Evolutionary conservation across 1,284 basidiomycete species (phyloP).

Genomic region (Apiotrichum gamsii): DNA sequence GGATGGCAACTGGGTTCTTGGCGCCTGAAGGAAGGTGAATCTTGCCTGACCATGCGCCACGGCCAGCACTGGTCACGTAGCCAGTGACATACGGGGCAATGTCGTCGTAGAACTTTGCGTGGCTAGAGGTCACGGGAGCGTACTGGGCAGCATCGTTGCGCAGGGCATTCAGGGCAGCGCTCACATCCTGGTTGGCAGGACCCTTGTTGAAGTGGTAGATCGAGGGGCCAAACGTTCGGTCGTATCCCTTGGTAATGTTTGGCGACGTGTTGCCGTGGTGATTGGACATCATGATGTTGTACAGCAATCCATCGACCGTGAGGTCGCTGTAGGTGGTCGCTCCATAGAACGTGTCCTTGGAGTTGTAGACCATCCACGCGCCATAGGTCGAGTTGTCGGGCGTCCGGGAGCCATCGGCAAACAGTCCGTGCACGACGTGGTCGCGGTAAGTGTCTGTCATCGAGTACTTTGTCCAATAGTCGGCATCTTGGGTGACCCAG

Average conservation of each 20-base stretch:
- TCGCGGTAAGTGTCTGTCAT: slow-evolving; percentile 25
- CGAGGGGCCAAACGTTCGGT: slow-evolving; percentile 33
- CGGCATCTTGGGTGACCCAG: slow-evolving; percentile 20
- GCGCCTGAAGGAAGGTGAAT: slow-evolving; percentile 24
- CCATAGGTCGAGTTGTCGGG: slow-evolving; percentile 26
- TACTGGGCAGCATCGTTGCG: slow-evolving; percentile 20
- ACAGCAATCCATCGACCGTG: slow-evolving; percentile 31
- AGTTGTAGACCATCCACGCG: slow-evolving; percentile 35
- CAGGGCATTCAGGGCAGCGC: slow-evolving; percentile 2
- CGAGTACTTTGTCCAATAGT: slow-evolving; percentile 38
- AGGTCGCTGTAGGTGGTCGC: slow-evolving; percentile 31
- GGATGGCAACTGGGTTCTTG: slow-evolving; percentile 22
- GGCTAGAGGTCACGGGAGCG: slow-evolving; percentile 18
- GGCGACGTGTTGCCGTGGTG: slow-evolving; percentile 30
- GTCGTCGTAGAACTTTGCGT: slow-evolving; percentile 33
- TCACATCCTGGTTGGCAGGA: neutral
- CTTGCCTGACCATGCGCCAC: slow-evolving; percentile 23
- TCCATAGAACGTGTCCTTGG: slow-evolving; percentile 32
- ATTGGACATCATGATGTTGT: slow-evolving; percentile 33
- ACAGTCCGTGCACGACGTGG: slow-evolving; percentile 32
- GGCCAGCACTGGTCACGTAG: slow-evolving; percentile 20
- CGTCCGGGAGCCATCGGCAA: slow-evolving; percentile 26
- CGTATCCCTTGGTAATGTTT: slow-evolving; percentile 35
- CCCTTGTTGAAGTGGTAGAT: slow-evolving; percentile 26
- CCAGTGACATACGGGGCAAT: slow-evolving; percentile 27